Evolutionary conservation across 768 basidiomycete genomes (phyloP).

Genomic region (Filobasidium floriforme): DNA sequence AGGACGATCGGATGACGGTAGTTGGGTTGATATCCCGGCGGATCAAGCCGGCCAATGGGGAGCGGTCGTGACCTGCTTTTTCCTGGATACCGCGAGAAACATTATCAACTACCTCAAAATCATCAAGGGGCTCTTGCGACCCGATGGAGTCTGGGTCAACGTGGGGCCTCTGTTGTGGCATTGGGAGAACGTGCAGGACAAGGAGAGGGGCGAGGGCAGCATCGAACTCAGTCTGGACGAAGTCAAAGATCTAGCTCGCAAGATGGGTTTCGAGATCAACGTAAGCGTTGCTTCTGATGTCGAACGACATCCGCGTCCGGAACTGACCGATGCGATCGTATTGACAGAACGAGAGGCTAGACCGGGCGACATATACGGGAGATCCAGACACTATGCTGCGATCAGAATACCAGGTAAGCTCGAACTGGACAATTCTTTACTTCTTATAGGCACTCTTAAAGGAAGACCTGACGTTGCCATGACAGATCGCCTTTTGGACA

Average conservation of each 20-base stretch:
- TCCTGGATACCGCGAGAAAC: slow-evolving; percentile 92
- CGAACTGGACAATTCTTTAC: background rate
- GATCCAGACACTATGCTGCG: slow-evolving; percentile 72
- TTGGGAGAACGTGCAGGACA: slow-evolving; percentile 70
- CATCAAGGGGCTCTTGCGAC: slow-evolving; percentile 71
- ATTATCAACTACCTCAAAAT: slow-evolving; percentile 83
- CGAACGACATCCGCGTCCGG: background rate
- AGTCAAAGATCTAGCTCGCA: slow-evolving; percentile 63
- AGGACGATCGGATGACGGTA: slow-evolving; percentile 15
- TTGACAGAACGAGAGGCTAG: slow-evolving; percentile 66
- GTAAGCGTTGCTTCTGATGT: slow-evolving; percentile 48
- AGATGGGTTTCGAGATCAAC: slow-evolving; percentile 72
- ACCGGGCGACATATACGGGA: slow-evolving; percentile 79
- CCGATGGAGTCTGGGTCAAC: slow-evolving; percentile 88
- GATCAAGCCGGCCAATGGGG: slow-evolving; percentile 76
- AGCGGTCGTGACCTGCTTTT: slow-evolving; percentile 88
- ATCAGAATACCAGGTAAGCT: slow-evolving; percentile 62
- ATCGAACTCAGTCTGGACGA: slow-evolving; percentile 87
- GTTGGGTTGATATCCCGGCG: slow-evolving; percentile 6
- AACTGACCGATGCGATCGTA: background rate
- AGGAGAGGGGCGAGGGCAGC: slow-evolving; percentile 61
- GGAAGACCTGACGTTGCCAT: background rate
- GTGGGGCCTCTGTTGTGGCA: slow-evolving; percentile 96
- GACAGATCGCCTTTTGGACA: slow-evolving; percentile 64
- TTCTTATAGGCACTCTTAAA: no score